Percentiles rank a stretch among this genome's conserved stretches.
phyloP scores from a whole-genome alignment of 495 filamentous ascomycete species.

The Gamarada debralockiae region DNA sequence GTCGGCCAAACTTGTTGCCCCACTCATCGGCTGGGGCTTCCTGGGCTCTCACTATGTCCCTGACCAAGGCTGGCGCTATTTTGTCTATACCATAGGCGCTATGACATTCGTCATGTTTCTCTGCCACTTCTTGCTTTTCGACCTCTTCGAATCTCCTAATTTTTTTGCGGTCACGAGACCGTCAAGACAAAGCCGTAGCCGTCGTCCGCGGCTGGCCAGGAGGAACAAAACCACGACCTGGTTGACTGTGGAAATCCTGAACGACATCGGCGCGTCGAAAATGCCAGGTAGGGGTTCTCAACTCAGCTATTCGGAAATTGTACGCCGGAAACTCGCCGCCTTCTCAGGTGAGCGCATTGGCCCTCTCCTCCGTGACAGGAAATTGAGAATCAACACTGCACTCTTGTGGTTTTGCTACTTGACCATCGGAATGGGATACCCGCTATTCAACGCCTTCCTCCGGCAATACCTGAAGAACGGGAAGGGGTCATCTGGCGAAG shows the following conservation, averaged over 20 bases:
- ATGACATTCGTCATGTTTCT: slow-evolving; percentile 70
- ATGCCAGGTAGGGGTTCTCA: slow-evolving; percentile 20
- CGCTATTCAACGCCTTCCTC: slow-evolving; percentile 81
- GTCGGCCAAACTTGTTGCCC: slow-evolving; percentile 68
- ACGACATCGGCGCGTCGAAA: slow-evolving; percentile 40
- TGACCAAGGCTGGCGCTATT: slow-evolving; percentile 74
- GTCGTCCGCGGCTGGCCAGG: slow-evolving; percentile 72
- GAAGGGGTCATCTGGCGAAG: slow-evolving; percentile 43
- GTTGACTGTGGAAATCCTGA: slow-evolving; percentile 55
- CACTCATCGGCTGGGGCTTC: slow-evolving; percentile 74
- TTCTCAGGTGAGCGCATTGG: slow-evolving; percentile 43
- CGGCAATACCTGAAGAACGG: slow-evolving; percentile 75
- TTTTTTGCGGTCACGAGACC: slow-evolving; percentile 68
- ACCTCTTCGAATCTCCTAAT: slow-evolving; percentile 81
- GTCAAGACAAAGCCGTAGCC: slow-evolving; percentile 70
- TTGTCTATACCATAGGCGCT: slow-evolving; percentile 66
- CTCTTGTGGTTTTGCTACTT: slow-evolving; percentile 58
- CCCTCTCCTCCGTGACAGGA: slow-evolving; percentile 41
- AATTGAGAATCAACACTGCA: slow-evolving; percentile 44
- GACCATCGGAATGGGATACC: slow-evolving; percentile 58
- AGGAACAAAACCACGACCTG: slow-evolving; percentile 63
- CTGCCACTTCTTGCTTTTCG: slow-evolving; percentile 75
- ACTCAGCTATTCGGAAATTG: slow-evolving; percentile 18
- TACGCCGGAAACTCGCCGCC: slow-evolving; percentile 14
- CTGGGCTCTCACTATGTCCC: slow-evolving; percentile 62